A percentile compares a stretch with the other conserved stretches of the same genome.
Evolutionary conservation across 495 filamentous ascomycete species (phyloP).

Genomic region (Podospora didyma): DNA sequence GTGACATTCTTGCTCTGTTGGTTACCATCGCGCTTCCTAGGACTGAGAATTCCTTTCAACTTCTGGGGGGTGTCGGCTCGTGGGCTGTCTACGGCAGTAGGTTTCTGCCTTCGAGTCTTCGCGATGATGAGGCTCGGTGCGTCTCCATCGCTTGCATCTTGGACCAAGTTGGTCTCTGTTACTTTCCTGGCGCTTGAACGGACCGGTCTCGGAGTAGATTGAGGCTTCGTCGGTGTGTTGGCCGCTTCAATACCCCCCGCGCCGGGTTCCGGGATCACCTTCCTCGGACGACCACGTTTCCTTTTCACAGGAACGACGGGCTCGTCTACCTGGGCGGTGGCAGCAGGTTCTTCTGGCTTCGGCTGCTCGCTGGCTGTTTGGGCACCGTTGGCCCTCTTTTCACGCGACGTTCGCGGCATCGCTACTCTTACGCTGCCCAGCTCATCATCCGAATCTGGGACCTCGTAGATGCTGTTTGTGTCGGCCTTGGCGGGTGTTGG

Average conservation of each 20-base stretch:
- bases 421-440: conserved; percentile 1
- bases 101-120: conserved; percentile 2
- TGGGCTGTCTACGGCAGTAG: neutral
- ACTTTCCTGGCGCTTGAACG: no score
- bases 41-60: conserved; percentile 39
- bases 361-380: neutral
- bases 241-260: no score
- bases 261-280: neutral
- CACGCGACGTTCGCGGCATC: neutral
- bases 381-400: neutral
- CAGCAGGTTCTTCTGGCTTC: neutral
- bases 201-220: no score
- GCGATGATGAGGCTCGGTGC: neutral
- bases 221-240: no score
- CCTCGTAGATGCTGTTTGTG: conserved; percentile 32
- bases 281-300: conserved; percentile 20
- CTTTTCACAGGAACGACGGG: conserved; percentile 7
- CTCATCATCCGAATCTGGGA: conserved; percentile 40
- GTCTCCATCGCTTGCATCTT: neutral
- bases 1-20: conserved; percentile 36
- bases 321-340: neutral
- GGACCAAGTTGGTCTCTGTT: neutral
- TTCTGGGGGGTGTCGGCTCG: conserved; percentile 7
- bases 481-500: neutral
- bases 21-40: conserved; percentile 26